These are phyloP conservation scores for Podospora conica DNA, from an alignment of 495 filamentous ascomycete genomes.

Conservation along the genomic window DNA sequence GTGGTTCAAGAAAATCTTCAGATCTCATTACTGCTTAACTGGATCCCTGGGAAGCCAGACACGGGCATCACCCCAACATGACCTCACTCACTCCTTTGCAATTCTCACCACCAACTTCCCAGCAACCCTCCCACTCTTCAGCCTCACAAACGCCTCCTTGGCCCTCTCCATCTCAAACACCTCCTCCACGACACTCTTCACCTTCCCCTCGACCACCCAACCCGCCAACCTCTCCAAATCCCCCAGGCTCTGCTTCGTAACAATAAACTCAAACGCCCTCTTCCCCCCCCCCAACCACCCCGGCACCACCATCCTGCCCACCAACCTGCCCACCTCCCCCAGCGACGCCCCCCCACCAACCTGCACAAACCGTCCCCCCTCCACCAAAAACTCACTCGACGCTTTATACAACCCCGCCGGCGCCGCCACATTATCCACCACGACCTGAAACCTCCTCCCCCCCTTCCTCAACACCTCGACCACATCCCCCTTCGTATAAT, in stretches of 20 bases:
- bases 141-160: slow-evolving; percentile 49
- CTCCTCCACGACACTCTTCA: slow-evolving; percentile 52
- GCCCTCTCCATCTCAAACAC: slow-evolving; percentile 51
- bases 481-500: slow-evolving; percentile 56
- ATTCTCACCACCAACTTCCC: slow-evolving; percentile 64
- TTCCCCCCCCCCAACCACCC: slow-evolving; percentile 59
- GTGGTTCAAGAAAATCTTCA: no score
- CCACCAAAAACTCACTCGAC: slow-evolving; percentile 49
- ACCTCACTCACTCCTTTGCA: slow-evolving; percentile 2
- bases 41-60: no score
- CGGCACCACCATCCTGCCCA: slow-evolving; percentile 40
- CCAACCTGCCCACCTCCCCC: slow-evolving; percentile 15
- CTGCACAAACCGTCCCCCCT: slow-evolving; percentile 51
- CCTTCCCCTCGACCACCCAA: slow-evolving; percentile 50
- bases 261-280: slow-evolving; percentile 46
- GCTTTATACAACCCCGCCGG: slow-evolving; percentile 49
- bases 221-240: slow-evolving; percentile 31
- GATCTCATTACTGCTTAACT: no score
- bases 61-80: background rate
- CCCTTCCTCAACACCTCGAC: slow-evolving; percentile 40
- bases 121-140: slow-evolving; percentile 50
- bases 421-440: slow-evolving; percentile 57
- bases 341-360: slow-evolving; percentile 39
- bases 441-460: slow-evolving; percentile 49
- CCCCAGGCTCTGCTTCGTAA: slow-evolving; percentile 27